Conservation (phyloP, 768 basidiomycete species). For the Flagelloscypha sp. region DNA sequence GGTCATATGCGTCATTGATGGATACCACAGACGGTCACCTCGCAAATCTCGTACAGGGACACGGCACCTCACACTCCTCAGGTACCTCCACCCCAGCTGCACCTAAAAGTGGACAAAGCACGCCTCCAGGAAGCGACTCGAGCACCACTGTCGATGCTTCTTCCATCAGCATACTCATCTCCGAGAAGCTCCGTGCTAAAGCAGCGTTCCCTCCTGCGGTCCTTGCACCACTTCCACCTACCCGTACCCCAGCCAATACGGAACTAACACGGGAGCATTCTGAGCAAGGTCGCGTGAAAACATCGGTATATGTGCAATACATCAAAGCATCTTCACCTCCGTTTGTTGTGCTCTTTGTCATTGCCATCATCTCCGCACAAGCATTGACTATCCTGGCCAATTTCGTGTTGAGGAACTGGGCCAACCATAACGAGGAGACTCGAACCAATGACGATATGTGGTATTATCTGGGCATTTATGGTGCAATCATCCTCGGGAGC, state of each 20-base stretch:
- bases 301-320: constrained; percentile 68
- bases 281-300: constrained; percentile 77
- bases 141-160: no score
- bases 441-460: constrained; percentile 52
- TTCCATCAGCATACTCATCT: constrained; percentile 14
- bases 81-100: constrained; percentile 45
- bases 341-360: constrained; percentile 60
- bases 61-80: constrained; percentile 38
- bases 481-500: constrained; percentile 53
- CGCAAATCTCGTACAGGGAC: no score
- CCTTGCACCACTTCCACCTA: constrained; percentile 32
- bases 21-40: no score
- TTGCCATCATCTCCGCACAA: constrained; percentile 49
- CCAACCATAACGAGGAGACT: constrained; percentile 60
- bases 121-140: no score
- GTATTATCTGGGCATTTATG: constrained; percentile 58
- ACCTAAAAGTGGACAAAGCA: no score
- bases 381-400: constrained; percentile 51
- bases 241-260: constrained; percentile 29
- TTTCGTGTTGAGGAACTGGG: constrained; percentile 71
- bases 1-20: constrained; percentile 54
- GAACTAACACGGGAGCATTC: constrained; percentile 61
- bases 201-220: constrained; percentile 51
- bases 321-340: constrained; percentile 65
- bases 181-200: constrained; percentile 52